A percentile compares a stretch with the other conserved stretches of the same genome.
These are phyloP conservation scores for Grosmannia huntii DNA, from an alignment of 2,329 filamentous ascomycete genomes.

Conservation along the genomic window DNA sequence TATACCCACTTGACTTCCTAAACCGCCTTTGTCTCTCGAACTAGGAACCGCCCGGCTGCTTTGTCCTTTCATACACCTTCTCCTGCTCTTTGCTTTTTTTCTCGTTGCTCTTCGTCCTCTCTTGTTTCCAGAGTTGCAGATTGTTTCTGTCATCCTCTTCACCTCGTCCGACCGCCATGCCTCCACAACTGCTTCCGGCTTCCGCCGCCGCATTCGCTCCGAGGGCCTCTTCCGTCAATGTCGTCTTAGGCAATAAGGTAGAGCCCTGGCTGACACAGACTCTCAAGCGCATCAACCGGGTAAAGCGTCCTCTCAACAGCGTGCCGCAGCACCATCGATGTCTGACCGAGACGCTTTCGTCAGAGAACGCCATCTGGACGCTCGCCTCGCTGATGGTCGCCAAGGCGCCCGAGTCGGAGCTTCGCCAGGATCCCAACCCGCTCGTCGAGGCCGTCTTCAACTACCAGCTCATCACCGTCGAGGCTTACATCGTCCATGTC, in stretches of 20 bases:
- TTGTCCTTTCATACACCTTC: neutral
- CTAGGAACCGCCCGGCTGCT: constrained; percentile 12
- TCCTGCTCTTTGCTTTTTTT: constrained; percentile 1
- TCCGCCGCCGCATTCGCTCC: constrained; percentile 95
- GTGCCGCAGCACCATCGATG: constrained; percentile 91
- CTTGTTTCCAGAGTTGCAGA: constrained; percentile 1
- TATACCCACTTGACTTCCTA: neutral
- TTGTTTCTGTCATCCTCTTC: constrained; percentile 15
- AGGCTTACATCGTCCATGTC: constrained; percentile 97
- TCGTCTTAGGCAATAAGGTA: constrained; percentile 82
- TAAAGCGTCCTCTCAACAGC: constrained; percentile 95
- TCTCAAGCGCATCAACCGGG: constrained; percentile 88
- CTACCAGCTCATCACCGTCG: constrained; percentile 83
- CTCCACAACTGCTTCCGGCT: constrained; percentile 82
- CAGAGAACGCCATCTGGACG: constrained; percentile 84
- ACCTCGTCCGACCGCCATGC: constrained; percentile 38
- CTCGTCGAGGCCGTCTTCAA: constrained; percentile 81
- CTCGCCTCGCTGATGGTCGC: constrained; percentile 85
- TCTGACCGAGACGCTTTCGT: constrained; percentile 87
- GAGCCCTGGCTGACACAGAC: constrained; percentile 96
- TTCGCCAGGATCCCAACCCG: constrained; percentile 69
- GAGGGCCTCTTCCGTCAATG: constrained; percentile 77
- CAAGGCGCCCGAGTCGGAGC: constrained; percentile 74
- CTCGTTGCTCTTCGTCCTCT: neutral
- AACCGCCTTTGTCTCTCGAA: neutral